Base-by-base conservation (phyloP, 164 flowering plant species). In the Vitis amurensis region DNA sequence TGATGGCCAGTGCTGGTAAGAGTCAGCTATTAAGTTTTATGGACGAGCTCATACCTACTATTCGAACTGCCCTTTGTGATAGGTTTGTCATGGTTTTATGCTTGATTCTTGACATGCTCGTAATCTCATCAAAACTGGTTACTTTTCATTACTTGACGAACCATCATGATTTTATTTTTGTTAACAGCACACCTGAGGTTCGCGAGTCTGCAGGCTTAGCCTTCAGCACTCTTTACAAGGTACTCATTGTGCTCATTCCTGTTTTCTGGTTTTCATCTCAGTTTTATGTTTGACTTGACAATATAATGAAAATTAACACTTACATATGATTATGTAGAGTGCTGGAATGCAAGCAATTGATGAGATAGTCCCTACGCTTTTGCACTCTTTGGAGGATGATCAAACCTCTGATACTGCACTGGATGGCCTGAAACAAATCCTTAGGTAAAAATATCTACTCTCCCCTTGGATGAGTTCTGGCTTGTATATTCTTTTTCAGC, bases 271-370 rank as follows among this genome's bases (percentile, higher is more conserved):
- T 50, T 17, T 55, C 12, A 3, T 48, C 6, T 8, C 30, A 17
- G 11, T 63, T 27, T 56, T 57, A 1, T 55, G 8, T 58, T 31
- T 6, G 5, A 14, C 8, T 0, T 29, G 16, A 15, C 9, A 51
- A 12, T 16, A 2, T 64, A 14, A 30, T 53, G 19, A 31, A 31
- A 48, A 53, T 49, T 23, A 30, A 27, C 15, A 17, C 17, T 59
- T 61, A 48, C 62, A 59, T 66, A 0, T 68, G 13, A 37, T 69
- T 61, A 66, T 78, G 74, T 81, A 96, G 99, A 96, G 87, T 86
- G 99, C 99, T 75, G 99, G 99, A 67, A 65, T 96, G 97, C 99
- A 90, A 88, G 99, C 99, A 70, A 92, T 96, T 80, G 99, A 96
- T 82, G 99, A 96, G 76, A 96, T 96, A 68, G 94, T 96, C 55